phyloP scores from a whole-genome alignment of 805 yeast species.

The Candida tibetensis region DNA sequence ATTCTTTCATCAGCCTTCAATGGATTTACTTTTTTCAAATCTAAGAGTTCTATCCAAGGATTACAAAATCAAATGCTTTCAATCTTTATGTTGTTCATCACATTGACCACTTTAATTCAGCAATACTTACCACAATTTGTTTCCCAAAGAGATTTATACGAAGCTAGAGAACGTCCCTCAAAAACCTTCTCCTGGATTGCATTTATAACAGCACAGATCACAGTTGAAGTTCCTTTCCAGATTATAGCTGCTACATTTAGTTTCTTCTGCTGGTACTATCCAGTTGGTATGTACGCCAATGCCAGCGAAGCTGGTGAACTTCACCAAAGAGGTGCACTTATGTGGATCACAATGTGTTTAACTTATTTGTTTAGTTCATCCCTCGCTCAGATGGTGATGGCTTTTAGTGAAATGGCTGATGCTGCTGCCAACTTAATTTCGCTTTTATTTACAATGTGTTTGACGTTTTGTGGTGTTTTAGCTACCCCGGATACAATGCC shows the following conservation, averaged over 20 bases:
- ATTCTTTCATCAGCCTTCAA: slow-evolving; percentile 13
- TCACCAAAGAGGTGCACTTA: slow-evolving; percentile 33
- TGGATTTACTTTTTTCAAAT: slow-evolving; percentile 15
- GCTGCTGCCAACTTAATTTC: slow-evolving; percentile 26
- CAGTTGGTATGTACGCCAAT: slow-evolving; percentile 24
- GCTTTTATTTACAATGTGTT: slow-evolving; percentile 23
- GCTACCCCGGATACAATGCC: slow-evolving; percentile 17
- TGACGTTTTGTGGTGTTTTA: slow-evolving; percentile 30
- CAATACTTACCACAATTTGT: slow-evolving; percentile 60
- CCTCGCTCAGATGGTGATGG: slow-evolving; percentile 21
- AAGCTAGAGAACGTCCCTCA: slow-evolving; percentile 72
- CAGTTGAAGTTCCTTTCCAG: slow-evolving; percentile 68
- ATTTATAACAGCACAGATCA: slow-evolving; percentile 59
- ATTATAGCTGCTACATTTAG: slow-evolving; percentile 43
- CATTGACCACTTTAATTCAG: slow-evolving; percentile 54
- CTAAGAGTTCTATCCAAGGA: slow-evolving; percentile 20
- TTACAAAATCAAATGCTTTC: slow-evolving; percentile 69
- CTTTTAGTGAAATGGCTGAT: slow-evolving; percentile 22
- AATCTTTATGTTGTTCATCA: slow-evolving; percentile 61
- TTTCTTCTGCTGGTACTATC: slow-evolving; percentile 19
- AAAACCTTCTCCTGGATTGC: slow-evolving; percentile 67
- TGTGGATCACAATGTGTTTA: slow-evolving; percentile 29
- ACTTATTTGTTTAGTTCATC: slow-evolving; percentile 20
- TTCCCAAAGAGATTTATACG: slow-evolving; percentile 61
- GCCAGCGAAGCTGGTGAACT: slow-evolving; percentile 17